A percentile compares a stretch with the other conserved stretches of the same genome.
Conservation (phyloP, 768 basidiomycete genomes). For the Termitomyces sp. region DNA sequence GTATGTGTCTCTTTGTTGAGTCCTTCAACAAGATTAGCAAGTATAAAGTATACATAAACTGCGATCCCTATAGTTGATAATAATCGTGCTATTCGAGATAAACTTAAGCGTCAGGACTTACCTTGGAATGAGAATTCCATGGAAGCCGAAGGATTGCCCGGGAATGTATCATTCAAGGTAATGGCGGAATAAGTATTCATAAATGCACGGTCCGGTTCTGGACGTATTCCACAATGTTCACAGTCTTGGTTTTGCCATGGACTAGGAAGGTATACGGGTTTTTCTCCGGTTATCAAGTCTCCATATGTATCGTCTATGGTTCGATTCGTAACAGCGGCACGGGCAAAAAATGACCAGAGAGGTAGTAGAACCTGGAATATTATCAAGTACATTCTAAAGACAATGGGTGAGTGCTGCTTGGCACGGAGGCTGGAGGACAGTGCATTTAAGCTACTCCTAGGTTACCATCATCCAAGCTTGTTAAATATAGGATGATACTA, state of each 20-base stretch:
- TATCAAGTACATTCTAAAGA: not conserved
- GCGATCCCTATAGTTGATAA: constrained; percentile 23
- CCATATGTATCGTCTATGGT: constrained; percentile 19
- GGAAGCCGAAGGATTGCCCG: not conserved
- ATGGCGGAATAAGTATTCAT: constrained; percentile 15
- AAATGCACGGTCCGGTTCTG: constrained; percentile 1
- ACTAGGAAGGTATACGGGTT: constrained; percentile 13
- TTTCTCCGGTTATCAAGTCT: constrained; percentile 11
- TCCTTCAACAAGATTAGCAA: constrained; percentile 21
- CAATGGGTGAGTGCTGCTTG: not conserved
- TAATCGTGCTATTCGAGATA: not conserved
- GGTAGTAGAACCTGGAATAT: not conserved
- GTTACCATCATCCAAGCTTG: not conserved
- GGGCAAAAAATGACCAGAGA: not conserved
- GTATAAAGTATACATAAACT: constrained; percentile 32
- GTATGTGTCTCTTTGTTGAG: too few relatives aligned
- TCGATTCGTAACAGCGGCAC: constrained; percentile 2
- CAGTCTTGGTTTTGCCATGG: constrained; percentile 13
- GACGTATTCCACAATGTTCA: not conserved
- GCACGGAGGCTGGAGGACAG: not conserved
- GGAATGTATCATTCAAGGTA: not conserved
- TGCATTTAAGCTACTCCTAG: not conserved
- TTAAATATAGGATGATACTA: not conserved
- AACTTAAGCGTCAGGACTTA: not conserved
- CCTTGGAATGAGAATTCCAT: constrained; percentile 14